A percentile compares a stretch with the other conserved stretches of the same genome.
phyloP scores from a whole-genome alignment of 2,329 filamentous ascomycete genomes.

The Colletotrichum eremochloae region DNA sequence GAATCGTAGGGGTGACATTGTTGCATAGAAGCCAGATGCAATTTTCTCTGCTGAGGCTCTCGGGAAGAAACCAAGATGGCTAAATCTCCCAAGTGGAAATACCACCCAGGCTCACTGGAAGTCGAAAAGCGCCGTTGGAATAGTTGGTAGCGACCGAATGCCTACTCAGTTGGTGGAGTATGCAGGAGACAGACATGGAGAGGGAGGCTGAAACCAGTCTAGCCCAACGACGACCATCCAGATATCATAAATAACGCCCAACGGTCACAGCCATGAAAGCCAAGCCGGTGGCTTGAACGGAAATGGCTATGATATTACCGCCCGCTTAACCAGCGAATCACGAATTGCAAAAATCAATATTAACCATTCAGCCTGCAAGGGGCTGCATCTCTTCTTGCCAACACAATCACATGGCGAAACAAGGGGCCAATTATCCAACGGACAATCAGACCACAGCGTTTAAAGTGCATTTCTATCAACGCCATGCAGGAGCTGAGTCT shows the following conservation, averaged over 20 bases:
- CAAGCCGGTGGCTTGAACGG: background rate
- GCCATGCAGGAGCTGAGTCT: conserved; percentile 1
- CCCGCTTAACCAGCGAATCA: background rate
- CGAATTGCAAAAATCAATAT: background rate
- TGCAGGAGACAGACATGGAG: background rate
- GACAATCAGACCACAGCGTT: background rate
- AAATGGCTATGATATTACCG: background rate
- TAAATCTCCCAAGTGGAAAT: background rate
- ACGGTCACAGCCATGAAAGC: background rate
- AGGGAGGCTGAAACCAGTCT: background rate
- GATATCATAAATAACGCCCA: background rate
- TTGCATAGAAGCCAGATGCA: background rate
- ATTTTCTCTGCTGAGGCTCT: background rate
- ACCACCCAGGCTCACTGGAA: background rate
- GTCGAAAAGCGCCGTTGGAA: background rate
- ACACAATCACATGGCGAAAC: background rate
- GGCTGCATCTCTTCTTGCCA: too few relatives aligned
- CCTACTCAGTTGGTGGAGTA: background rate
- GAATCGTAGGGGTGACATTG: background rate
- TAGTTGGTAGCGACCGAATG: background rate
- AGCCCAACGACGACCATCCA: background rate
- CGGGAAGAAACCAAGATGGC: background rate
- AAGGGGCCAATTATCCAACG: background rate
- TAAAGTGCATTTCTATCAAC: background rate
- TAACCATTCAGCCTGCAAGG: background rate